Evolutionary conservation across 257 asterid genomes (phyloP).

Genomic region (Capsicum rhomboideum): DNA sequence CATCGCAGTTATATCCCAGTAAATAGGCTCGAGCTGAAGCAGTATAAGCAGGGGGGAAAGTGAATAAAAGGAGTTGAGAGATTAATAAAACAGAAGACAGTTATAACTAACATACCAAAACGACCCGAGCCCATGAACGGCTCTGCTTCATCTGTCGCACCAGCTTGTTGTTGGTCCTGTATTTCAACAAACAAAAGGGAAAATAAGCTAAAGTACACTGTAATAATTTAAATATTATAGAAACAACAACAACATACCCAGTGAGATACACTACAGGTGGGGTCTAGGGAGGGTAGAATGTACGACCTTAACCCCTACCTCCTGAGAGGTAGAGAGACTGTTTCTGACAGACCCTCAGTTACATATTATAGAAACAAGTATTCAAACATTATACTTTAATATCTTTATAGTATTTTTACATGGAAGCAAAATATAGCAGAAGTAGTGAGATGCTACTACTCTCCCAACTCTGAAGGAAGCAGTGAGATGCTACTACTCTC

Average conservation of each 20-base stretch:
- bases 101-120: slow-evolving; percentile 41
- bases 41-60: not conserved
- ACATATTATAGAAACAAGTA: not conserved
- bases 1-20: slow-evolving; percentile 77
- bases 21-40: slow-evolving; percentile 77
- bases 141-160: slow-evolving; percentile 73
- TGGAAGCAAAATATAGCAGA: not conserved
- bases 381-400: not conserved
- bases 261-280: too few species aligned
- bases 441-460: too few species aligned
- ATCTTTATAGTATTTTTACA: not conserved
- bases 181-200: not conserved
- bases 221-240: not conserved
- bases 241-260: not conserved
- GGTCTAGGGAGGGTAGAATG: too few species aligned
- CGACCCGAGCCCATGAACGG: slow-evolving; percentile 94
- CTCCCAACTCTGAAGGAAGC: too few species aligned
- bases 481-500: not conserved
- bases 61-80: not conserved
- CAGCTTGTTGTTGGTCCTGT: slow-evolving; percentile 69
- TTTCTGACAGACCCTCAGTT: too few species aligned
- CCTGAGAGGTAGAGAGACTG: too few species aligned
- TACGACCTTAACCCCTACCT: too few species aligned
- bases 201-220: not conserved
- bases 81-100: not conserved